A percentile compares a stretch with the other conserved stretches of the same genome.
Evolutionary conservation across 164 flowering plant genomes (phyloP).

Genomic region (Aristolochia californica): DNA sequence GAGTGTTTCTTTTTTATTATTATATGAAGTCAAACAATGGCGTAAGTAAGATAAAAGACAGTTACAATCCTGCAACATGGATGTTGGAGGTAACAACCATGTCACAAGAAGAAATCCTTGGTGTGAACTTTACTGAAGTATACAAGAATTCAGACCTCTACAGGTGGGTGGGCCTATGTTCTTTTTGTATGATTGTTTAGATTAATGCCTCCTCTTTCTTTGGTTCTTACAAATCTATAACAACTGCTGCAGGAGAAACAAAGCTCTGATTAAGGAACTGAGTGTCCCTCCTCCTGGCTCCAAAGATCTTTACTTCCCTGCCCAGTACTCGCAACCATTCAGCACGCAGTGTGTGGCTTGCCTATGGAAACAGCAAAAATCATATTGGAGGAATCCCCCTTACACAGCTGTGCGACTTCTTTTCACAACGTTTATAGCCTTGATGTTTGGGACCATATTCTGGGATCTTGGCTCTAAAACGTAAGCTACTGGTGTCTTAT

Average conservation of each 20-base stretch:
- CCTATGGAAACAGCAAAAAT: slow-evolving; percentile 41
- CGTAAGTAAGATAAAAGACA: slow-evolving; percentile 25
- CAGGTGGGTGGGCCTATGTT: slow-evolving; percentile 10
- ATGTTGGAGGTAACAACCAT: slow-evolving; percentile 33
- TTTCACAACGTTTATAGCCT: slow-evolving; percentile 36
- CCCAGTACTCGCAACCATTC: slow-evolving; percentile 37
- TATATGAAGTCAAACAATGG: slow-evolving; percentile 24
- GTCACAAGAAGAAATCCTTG: slow-evolving; percentile 27
- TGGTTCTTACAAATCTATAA: neutral
- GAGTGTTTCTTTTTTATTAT: neutral
- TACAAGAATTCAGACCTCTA: slow-evolving; percentile 29
- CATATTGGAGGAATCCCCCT: slow-evolving; percentile 48
- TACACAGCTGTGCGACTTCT: slow-evolving; percentile 42
- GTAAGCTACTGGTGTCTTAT: slow-evolving; percentile 8
- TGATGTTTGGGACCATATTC: slow-evolving; percentile 42
- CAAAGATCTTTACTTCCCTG: slow-evolving; percentile 33
- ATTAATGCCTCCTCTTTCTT: neutral
- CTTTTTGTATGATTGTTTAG: neutral
- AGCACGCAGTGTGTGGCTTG: slow-evolving; percentile 39
- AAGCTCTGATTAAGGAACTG: slow-evolving; percentile 31
- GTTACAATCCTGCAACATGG: slow-evolving; percentile 45
- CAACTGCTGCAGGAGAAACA: slow-evolving; percentile 36
- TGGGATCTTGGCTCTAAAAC: slow-evolving; percentile 31
- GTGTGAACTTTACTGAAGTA: slow-evolving; percentile 19
- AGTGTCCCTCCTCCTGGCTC: slow-evolving; percentile 31